These are phyloP conservation scores for Colletotrichum cuscutae DNA, from an alignment of 2,329 filamentous ascomycete species.

Conservation along the genomic window DNA sequence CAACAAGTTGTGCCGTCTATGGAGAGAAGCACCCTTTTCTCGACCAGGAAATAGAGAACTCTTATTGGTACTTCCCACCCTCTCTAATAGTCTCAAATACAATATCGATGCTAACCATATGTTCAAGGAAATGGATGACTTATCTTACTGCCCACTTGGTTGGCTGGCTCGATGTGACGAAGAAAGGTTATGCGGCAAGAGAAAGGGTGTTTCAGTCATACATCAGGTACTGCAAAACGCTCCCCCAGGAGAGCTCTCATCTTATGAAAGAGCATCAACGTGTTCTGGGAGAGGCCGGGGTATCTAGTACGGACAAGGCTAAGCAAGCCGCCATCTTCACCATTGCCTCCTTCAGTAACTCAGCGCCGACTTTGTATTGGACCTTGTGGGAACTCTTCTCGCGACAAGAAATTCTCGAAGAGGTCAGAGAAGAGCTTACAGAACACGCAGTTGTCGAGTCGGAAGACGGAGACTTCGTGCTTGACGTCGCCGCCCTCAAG, in stretches of 20 bases:
- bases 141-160: conserved; percentile 21
- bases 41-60: conserved; percentile 19
- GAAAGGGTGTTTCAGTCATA: conserved; percentile 36
- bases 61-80: conserved; percentile 23
- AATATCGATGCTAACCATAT: neutral
- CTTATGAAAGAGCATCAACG: conserved; percentile 28
- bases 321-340: conserved; percentile 5
- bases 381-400: conserved; percentile 54
- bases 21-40: conserved; percentile 30
- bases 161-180: conserved; percentile 14
- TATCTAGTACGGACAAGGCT: conserved; percentile 8
- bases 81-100: neutral
- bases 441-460: conserved; percentile 13
- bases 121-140: conserved; percentile 18
- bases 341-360: conserved; percentile 45
- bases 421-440: conserved; percentile 52
- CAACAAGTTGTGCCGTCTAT: conserved; percentile 32
- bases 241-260: conserved; percentile 25
- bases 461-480: conserved; percentile 18
- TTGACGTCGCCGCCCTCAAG: conserved; percentile 47
- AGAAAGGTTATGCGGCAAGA: conserved; percentile 30
- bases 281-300: conserved; percentile 21
- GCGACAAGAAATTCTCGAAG: conserved; percentile 47
- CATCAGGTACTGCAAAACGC: conserved; percentile 25
- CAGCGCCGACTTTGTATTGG: conserved; percentile 56